Evolutionary conservation across 2,329 filamentous ascomycete species (phyloP).

Genomic region (Diaporthe australafricana): DNA sequence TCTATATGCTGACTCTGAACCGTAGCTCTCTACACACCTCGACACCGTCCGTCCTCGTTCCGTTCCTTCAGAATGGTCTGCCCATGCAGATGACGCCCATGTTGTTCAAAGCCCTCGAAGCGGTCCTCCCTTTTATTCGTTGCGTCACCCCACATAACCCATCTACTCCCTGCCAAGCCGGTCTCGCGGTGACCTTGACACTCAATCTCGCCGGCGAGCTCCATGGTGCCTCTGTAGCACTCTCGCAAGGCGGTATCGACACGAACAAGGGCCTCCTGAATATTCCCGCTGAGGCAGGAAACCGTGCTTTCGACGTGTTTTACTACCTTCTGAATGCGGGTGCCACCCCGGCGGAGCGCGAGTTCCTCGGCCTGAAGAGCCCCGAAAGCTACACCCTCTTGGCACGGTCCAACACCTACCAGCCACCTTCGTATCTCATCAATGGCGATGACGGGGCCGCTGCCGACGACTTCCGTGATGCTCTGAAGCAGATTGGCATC

Average conservation of each 20-base stretch:
- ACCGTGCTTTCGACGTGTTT: slow-evolving; percentile 96
- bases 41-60: slow-evolving; percentile 83
- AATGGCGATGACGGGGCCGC: slow-evolving; percentile 93
- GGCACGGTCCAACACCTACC: slow-evolving; percentile 85
- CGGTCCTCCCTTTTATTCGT: slow-evolving; percentile 85
- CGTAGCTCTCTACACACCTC: slow-evolving; percentile 87
- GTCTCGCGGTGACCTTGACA: slow-evolving; percentile 83
- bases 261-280: slow-evolving; percentile 83
- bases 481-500: slow-evolving; percentile 92
- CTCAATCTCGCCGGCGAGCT: slow-evolving; percentile 85
- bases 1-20: slow-evolving; percentile 37
- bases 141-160: slow-evolving; percentile 91
- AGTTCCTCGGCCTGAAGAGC: slow-evolving; percentile 85
- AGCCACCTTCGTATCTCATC: slow-evolving; percentile 87
- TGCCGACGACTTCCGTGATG: slow-evolving; percentile 90
- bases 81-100: slow-evolving; percentile 82
- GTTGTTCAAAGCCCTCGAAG: slow-evolving; percentile 83
- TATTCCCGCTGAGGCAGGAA: slow-evolving; percentile 82
- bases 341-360: slow-evolving; percentile 87
- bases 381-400: slow-evolving; percentile 83
- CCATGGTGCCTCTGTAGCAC: slow-evolving; percentile 77
- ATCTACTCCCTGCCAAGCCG: slow-evolving; percentile 82
- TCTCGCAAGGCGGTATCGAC: slow-evolving; percentile 91
- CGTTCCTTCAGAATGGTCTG: slow-evolving; percentile 80
- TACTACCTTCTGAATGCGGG: slow-evolving; percentile 96